Evolutionary conservation across 2,329 filamentous ascomycete genomes (phyloP).

Genomic region (Colletotrichum abscissum): DNA sequence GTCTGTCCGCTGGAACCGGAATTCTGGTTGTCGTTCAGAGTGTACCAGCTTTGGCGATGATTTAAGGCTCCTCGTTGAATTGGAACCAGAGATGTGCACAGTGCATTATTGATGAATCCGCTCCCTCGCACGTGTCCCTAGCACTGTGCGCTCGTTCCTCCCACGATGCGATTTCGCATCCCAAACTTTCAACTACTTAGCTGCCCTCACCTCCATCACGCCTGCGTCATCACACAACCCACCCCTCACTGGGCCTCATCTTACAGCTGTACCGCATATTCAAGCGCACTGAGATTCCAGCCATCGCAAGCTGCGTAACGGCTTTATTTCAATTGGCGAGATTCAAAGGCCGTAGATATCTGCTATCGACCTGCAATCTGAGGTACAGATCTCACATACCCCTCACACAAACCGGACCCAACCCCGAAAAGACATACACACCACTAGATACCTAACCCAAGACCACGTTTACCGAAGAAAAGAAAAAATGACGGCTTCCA

Average conservation of each 20-base stretch:
- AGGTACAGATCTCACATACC: neutral
- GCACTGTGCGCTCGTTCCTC: constrained; percentile 5
- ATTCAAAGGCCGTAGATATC: neutral
- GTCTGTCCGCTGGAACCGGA: neutral
- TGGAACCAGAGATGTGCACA: neutral
- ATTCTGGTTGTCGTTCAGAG: neutral
- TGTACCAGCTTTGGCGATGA: neutral
- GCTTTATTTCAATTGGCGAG: neutral
- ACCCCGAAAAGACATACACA: neutral
- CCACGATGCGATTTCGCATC: constrained; percentile 8
- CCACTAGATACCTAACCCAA: no score
- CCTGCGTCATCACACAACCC: constrained; percentile 28
- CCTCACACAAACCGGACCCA: neutral
- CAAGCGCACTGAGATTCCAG: neutral
- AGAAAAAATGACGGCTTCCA: constrained; percentile 36
- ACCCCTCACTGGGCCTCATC: neutral
- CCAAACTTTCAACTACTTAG: constrained; percentile 24
- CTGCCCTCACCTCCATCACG: constrained; percentile 23
- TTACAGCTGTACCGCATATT: no score
- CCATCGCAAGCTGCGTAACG: neutral
- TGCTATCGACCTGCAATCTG: neutral
- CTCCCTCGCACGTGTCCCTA: neutral
- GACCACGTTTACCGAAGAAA: neutral
- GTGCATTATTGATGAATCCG: neutral
- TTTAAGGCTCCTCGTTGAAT: neutral